Evolutionary conservation across 441 rosid genomes (phyloP), one percentile per base, ranked within the genome.

Genomic region (Melastoma candidum): DNA sequence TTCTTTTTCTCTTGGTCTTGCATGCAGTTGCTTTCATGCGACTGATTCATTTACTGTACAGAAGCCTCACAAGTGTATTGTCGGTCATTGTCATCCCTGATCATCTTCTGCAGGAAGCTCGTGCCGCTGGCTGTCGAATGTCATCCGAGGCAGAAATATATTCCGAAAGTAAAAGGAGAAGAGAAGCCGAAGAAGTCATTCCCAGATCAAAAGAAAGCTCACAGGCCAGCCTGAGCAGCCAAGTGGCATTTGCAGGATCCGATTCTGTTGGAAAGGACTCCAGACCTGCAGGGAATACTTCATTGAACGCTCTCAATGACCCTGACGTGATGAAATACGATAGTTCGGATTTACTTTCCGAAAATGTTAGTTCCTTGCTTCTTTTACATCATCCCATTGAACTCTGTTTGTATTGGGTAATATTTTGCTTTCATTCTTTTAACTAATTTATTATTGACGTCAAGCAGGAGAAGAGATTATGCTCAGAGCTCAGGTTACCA

Each of bases 71-170:
- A 32, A 32, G 8, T 32, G 41, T 1, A 32, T 32, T 6, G 41
- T 32, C 41, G 7, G 41, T 32, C 8, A 8, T 32, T 32, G 41
- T 4, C 41, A 32, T 32, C 41, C 41, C 8, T 32, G 41, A 4
- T 32, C 8, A 32, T 32, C 41, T 32, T 32, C 41, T 65, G 56
- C 81, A 92, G 98, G 97, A 88, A 64, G 97, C 98, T 44, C 87
- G 77, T 61, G 68, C 80, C 53, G 95, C 97, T 63, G 97, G 97
- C 61, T 92, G 97, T 59, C 83, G 87, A 12, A 76, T 94, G 13
- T 63, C 92, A 32, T 79, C 83, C 22, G 98, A 88, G 76, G 95
- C 92, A 36, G 95, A 88, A 59, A 72, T 78, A 56, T 82, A 79
- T 55, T 63, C 81, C 10, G 89, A 78, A 58, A 76, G 61, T 53